Evolutionary conservation across 768 basidiomycete species (phyloP), one percentile per base, ranked within the genome.

Genomic region (Antrodiella citrinella): DNA sequence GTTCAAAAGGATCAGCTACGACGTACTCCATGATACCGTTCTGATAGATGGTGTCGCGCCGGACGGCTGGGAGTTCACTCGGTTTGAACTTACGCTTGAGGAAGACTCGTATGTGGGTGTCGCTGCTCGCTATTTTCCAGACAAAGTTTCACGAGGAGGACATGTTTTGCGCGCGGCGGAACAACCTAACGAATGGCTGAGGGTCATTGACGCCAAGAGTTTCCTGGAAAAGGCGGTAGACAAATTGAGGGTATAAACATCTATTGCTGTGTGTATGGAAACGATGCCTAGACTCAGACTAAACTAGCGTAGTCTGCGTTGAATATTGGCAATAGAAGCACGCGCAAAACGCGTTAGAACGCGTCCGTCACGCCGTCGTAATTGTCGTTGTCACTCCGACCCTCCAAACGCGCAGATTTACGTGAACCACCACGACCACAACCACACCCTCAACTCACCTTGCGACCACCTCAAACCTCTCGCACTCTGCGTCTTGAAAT

Each of bases 1-100:
- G 57, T 86, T 91, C 66, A 72, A 70, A 20, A 77, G 88, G 19
- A 77, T 92, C 52, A 81, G 89, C 61, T 90, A 81, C 64, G 74
- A 87, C 59, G 71, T 81, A 7, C 61, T 61, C 19, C 59, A 69
- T 23, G 74, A 78, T 51, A 52, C 65, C 4, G 69, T 91, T 22
- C 72, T 69, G 21, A 74, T 91, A 26, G 87, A 91, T 55, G 80
- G 78, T 0, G 54, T 66, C 41, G 58, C 66, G 4, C 77, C 81
- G 0, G 57, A 62, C 39, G 86, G 83, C 35, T 90, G 88, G 87
- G 70, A 69, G 52, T 87, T 91, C 59, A 71, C 68, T 53, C 79
- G 79, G 55, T 86, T 87, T 59, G 70, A 71, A 44, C 46, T 86
- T 15, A 26, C 26, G 20, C 52, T 58, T 39, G 25, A 45, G 0